phyloP scores from a whole-genome alignment of 805 yeast species.

The Yarrowia hollandica region DNA sequence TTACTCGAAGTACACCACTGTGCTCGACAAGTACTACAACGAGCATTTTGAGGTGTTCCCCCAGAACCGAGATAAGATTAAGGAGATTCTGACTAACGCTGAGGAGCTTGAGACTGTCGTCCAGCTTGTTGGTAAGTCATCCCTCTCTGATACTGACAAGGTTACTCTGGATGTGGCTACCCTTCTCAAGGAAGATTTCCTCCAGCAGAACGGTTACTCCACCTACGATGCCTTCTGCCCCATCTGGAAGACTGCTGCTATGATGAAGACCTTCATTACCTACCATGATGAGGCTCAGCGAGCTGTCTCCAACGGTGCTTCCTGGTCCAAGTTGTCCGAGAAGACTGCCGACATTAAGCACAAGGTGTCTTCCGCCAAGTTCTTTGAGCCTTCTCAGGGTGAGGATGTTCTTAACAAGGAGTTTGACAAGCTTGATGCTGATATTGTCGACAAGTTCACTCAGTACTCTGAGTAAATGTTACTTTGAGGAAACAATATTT shows the following conservation, averaged over 20 bases:
- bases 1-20: slow-evolving; percentile 92
- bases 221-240: slow-evolving; percentile 99
- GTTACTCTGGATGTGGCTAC: slow-evolving; percentile 91
- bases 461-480: slow-evolving; percentile 23
- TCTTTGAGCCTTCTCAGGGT: slow-evolving; percentile 93
- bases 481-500: background rate
- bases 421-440: slow-evolving; percentile 71
- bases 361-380: slow-evolving; percentile 90
- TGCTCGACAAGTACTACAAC: slow-evolving; percentile 82
- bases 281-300: slow-evolving; percentile 97
- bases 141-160: slow-evolving; percentile 94
- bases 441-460: slow-evolving; percentile 86
- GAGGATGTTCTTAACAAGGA: slow-evolving; percentile 71
- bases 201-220: slow-evolving; percentile 99
- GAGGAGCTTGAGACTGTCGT: slow-evolving; percentile 99
- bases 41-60: slow-evolving; percentile 89
- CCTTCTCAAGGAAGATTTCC: slow-evolving; percentile 94
- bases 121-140: slow-evolving; percentile 98
- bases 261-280: slow-evolving; percentile 93
- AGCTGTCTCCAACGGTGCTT: slow-evolving; percentile 89
- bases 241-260: slow-evolving; percentile 96
- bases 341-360: slow-evolving; percentile 90
- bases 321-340: slow-evolving; percentile 90
- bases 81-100: slow-evolving; percentile 92
- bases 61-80: slow-evolving; percentile 81